Conservation (phyloP, 1,284 basidiomycete species). For the Anthracocystis setariae region DNA sequence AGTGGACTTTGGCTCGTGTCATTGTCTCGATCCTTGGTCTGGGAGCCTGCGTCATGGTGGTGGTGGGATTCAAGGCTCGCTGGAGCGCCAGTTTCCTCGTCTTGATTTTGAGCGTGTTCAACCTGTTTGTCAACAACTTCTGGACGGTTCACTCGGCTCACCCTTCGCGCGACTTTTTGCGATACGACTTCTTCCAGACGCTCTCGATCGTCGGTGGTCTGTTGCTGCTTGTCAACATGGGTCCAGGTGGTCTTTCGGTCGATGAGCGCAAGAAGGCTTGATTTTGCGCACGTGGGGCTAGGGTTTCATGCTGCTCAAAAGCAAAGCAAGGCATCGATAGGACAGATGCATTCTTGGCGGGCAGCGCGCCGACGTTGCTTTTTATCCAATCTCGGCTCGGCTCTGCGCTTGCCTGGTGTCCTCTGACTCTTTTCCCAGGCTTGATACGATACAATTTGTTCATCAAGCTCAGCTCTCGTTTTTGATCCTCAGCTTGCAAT, state of each 20-base stretch:
- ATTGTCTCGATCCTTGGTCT: constrained; percentile 78
- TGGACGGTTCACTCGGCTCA: constrained; percentile 91
- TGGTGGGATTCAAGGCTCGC: constrained; percentile 98
- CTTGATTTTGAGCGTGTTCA: constrained; percentile 89
- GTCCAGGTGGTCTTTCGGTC: constrained; percentile 93
- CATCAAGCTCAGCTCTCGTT: background rate
- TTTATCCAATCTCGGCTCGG: too few relatives aligned
- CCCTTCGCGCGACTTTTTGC: constrained; percentile 96
- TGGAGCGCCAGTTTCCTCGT: constrained; percentile 98
- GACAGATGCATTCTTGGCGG: too few relatives aligned
- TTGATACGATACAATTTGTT: background rate
- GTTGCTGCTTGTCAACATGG: constrained; percentile 96
- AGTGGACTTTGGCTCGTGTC: constrained; percentile 85
- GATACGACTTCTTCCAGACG: constrained; percentile 69
- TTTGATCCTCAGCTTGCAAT: background rate
- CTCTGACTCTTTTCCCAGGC: background rate
- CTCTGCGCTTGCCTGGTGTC: too few relatives aligned
- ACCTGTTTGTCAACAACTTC: constrained; percentile 92
- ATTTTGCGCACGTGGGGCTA: too few relatives aligned
- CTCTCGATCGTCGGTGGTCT: constrained; percentile 93
- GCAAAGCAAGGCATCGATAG: background rate
- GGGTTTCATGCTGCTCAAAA: background rate
- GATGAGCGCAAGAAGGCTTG: constrained; percentile 97
- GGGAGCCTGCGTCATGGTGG: constrained; percentile 92
- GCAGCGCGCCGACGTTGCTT: too few relatives aligned